These are phyloP conservation scores for Serendipita sp. DNA, from an alignment of 768 basidiomycete species.

Conservation along the genomic window DNA sequence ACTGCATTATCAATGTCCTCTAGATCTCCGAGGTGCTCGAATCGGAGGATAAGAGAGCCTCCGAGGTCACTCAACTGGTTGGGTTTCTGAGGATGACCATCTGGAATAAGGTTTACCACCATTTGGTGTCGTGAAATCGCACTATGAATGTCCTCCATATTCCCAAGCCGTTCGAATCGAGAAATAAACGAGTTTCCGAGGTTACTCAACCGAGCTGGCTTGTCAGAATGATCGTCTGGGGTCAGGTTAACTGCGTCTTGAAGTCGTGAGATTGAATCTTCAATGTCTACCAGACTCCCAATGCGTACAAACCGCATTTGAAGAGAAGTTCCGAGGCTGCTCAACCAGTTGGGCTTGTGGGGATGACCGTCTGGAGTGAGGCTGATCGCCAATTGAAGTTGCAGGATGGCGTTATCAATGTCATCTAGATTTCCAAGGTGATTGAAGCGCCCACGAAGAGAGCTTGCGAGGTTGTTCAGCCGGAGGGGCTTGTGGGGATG, in stretches of 20 bases:
- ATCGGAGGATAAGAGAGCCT: no score
- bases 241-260: no score
- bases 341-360: constrained; percentile 8
- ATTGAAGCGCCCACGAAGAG: background rate
- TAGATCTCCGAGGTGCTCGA: no score
- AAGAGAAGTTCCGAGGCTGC: constrained; percentile 5
- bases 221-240: no score
- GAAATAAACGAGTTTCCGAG: no score
- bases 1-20: no score
- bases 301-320: constrained; percentile 8
- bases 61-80: no score
- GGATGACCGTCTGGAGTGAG: constrained; percentile 3
- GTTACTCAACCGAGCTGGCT: no score
- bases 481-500: constrained; percentile 7
- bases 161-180: no score
- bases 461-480: background rate
- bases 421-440: background rate
- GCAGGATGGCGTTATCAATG: background rate
- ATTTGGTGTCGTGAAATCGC: no score
- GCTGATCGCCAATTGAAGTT: background rate
- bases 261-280: background rate
- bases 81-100: no score
- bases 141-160: background rate
- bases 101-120: no score
- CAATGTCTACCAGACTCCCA: constrained; percentile 7